Evolutionary conservation across 2,329 filamentous ascomycete species (phyloP).

Genomic region (Verticillium longisporum): DNA sequence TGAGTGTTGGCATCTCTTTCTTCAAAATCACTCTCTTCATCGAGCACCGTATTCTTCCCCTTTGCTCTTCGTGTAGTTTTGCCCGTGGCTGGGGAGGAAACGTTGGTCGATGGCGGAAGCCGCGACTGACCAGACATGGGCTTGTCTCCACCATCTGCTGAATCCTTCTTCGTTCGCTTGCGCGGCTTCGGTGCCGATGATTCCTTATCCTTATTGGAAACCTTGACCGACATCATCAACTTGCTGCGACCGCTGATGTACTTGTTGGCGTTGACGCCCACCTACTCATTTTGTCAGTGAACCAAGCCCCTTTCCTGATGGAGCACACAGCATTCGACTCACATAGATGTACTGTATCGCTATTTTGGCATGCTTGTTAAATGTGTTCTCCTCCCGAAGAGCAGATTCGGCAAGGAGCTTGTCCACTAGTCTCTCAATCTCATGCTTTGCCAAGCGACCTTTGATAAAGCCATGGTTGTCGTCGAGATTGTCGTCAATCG

Average conservation of each 20-base stretch:
- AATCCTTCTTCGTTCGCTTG: slow-evolving; percentile 27
- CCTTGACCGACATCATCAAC: slow-evolving; percentile 36
- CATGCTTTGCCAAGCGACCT: slow-evolving; percentile 58
- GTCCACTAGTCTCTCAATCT: slow-evolving; percentile 80
- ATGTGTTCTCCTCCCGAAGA: slow-evolving; percentile 62
- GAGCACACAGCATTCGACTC: slow-evolving; percentile 20
- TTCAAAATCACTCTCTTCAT: slow-evolving; percentile 23
- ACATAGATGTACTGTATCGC: slow-evolving; percentile 67
- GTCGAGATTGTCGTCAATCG: slow-evolving; percentile 45
- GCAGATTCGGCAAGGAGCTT: slow-evolving; percentile 67
- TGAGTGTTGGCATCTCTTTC: slow-evolving; percentile 33
- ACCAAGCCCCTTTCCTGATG: background rate
- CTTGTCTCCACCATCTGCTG: slow-evolving; percentile 22
- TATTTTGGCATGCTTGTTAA: slow-evolving; percentile 57
- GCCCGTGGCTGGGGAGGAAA: slow-evolving; percentile 44
- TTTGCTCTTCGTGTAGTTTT: slow-evolving; percentile 17
- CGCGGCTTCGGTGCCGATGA: slow-evolving; percentile 22
- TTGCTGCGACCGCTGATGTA: slow-evolving; percentile 39
- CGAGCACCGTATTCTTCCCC: slow-evolving; percentile 16
- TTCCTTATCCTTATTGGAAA: slow-evolving; percentile 22
- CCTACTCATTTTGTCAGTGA: slow-evolving; percentile 17
- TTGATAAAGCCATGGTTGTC: slow-evolving; percentile 63
- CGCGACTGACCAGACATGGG: slow-evolving; percentile 11
- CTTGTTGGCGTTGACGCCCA: slow-evolving; percentile 28
- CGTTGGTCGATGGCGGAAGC: slow-evolving; percentile 34